These are phyloP conservation scores for Penicillium paxilli DNA, from an alignment of 495 filamentous ascomycete genomes.

Conservation along the genomic window DNA sequence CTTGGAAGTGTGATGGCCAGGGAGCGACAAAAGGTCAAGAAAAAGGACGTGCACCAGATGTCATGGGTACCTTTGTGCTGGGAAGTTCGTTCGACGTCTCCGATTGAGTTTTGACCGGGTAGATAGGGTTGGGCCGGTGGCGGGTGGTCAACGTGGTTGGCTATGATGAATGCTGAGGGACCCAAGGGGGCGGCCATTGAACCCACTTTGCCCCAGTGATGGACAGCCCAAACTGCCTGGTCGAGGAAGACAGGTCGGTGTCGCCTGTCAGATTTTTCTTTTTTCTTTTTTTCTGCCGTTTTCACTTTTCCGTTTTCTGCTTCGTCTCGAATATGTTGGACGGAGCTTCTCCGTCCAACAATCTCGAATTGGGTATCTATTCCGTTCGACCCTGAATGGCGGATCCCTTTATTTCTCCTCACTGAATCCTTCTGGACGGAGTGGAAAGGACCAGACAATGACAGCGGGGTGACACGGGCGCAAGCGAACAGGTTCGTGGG, in stretches of 20 bases:
- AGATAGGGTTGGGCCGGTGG: slow-evolving; percentile 28
- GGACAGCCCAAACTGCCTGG: background rate
- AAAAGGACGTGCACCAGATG: background rate
- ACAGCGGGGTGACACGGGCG: background rate
- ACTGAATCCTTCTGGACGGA: background rate
- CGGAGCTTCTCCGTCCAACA: background rate
- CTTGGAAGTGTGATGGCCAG: background rate
- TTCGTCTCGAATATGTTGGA: background rate
- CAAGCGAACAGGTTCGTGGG: slow-evolving; percentile 19
- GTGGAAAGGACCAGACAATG: background rate
- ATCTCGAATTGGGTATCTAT: slow-evolving; percentile 2
- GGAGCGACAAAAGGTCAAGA: background rate
- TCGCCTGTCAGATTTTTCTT: slow-evolving; percentile 7
- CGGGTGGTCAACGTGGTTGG: slow-evolving; percentile 9
- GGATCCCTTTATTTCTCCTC: background rate
- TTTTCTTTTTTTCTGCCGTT: too few relatives aligned
- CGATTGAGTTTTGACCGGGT: slow-evolving; percentile 31
- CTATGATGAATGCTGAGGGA: background rate
- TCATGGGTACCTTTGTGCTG: slow-evolving; percentile 11
- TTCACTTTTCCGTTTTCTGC: slow-evolving; percentile 1
- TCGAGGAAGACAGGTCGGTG: background rate
- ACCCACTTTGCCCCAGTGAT: background rate
- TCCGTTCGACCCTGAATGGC: background rate
- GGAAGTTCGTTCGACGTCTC: slow-evolving; percentile 6
- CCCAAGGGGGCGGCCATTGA: slow-evolving; percentile 2